These are phyloP conservation scores for Letharia columbiana DNA, from an alignment of 495 filamentous ascomycete genomes.

Conservation along the genomic window DNA sequence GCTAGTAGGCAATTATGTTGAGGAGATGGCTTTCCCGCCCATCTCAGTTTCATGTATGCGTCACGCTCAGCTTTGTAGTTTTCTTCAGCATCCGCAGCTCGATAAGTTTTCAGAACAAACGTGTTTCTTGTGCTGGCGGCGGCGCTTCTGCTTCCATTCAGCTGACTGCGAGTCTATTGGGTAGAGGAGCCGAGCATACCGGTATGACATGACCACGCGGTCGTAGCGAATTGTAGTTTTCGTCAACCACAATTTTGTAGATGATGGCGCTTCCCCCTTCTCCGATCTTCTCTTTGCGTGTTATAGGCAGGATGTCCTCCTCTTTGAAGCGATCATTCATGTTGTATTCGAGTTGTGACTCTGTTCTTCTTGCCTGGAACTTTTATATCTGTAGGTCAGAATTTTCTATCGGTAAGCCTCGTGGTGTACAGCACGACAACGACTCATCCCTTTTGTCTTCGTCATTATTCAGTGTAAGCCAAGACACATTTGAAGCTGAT, in stretches of 20 bases:
- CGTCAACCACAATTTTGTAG: constrained; percentile 15
- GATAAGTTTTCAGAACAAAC: constrained; percentile 38
- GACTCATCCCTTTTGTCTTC: background rate
- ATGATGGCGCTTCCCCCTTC: constrained; percentile 19
- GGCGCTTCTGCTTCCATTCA: background rate
- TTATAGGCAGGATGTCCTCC: constrained; percentile 19
- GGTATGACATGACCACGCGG: background rate
- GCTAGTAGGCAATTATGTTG: constrained; percentile 38
- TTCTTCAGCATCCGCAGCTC: constrained; percentile 24
- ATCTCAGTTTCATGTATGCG: constrained; percentile 31
- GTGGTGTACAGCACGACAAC: background rate
- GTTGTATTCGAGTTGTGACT: constrained; percentile 28
- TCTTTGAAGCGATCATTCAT: constrained; percentile 12
- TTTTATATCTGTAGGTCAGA: constrained; percentile 32
- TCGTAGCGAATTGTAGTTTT: constrained; percentile 17
- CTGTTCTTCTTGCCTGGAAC: constrained; percentile 37
- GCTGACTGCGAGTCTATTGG: background rate
- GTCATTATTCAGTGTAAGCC: background rate
- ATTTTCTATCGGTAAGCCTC: constrained; percentile 1
- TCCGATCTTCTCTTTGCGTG: constrained; percentile 1
- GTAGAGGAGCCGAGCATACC: background rate
- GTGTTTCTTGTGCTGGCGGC: constrained; percentile 22
- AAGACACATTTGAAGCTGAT: background rate
- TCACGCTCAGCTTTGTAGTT: constrained; percentile 32
- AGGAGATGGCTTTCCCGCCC: constrained; percentile 14